phyloP scores from a whole-genome alignment of 352 stramenopile genomes.

The Phytophthora sansomeana region DNA sequence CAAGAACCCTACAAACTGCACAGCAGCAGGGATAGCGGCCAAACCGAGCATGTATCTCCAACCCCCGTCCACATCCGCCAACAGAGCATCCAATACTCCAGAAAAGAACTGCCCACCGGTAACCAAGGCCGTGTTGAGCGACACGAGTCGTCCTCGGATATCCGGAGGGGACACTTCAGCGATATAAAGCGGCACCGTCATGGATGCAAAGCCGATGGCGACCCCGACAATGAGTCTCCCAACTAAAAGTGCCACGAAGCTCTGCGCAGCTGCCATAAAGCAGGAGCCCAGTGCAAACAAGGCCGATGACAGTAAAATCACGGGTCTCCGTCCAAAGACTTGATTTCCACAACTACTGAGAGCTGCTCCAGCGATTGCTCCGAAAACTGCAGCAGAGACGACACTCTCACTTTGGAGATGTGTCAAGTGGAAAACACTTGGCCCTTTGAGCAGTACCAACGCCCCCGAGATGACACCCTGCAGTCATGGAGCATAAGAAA shows the following conservation, averaged over 20 bases:
- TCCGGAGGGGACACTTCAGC: constrained; percentile 76
- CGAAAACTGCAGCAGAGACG: constrained; percentile 74
- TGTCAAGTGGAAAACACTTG: constrained; percentile 64
- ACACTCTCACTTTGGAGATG: constrained; percentile 73
- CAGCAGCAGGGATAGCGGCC: constrained; percentile 61
- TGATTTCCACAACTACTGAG: constrained; percentile 74
- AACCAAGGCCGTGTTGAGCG: constrained; percentile 76
- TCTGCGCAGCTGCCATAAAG: constrained; percentile 61
- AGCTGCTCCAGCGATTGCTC: constrained; percentile 70
- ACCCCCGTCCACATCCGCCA: constrained; percentile 59
- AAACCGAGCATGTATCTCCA: constrained; percentile 89
- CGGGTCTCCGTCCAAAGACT: constrained; percentile 55
- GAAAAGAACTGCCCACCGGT: constrained; percentile 87
- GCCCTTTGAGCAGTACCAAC: constrained; percentile 75
- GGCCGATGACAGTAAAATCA: constrained; percentile 73
- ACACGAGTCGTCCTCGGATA: constrained; percentile 73
- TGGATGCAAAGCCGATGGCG: constrained; percentile 79
- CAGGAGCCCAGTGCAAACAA: constrained; percentile 71
- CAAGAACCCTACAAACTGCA: constrained; percentile 82
- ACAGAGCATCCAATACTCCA: constrained; percentile 58
- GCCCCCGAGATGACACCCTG: constrained; percentile 83
- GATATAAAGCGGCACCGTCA: constrained; percentile 87
- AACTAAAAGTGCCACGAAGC: constrained; percentile 59
- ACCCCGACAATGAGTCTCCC: constrained; percentile 69
- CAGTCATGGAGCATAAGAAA: neutral